These are phyloP conservation scores for Microglena sp. DNA, from an alignment of 139 green algal species.

Conservation along the genomic window DNA sequence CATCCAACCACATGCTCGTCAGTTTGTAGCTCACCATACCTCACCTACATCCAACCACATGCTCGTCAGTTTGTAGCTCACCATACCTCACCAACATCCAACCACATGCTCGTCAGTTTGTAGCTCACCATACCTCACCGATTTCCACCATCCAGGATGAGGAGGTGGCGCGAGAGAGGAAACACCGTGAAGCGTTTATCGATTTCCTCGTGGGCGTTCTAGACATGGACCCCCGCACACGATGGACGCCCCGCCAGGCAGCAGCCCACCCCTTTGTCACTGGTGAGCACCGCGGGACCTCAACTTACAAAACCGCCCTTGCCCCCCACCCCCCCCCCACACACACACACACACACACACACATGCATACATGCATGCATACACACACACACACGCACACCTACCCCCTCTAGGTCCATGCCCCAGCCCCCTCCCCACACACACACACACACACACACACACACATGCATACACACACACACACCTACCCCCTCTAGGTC, in stretches of 20 bases:
- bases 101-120: too few relatives aligned
- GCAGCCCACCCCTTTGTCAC: constrained; percentile 83
- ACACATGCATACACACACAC: neutral
- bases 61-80: too few relatives aligned
- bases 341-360: constrained; percentile 4
- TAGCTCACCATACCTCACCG: too few relatives aligned
- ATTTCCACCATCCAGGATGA: constrained; percentile 26
- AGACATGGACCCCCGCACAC: constrained; percentile 59
- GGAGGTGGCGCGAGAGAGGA: constrained; percentile 31
- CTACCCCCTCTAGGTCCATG: neutral
- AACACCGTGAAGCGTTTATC: constrained; percentile 56
- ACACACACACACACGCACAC: constrained; percentile 4
- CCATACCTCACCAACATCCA: too few relatives aligned
- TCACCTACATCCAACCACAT: too few relatives aligned
- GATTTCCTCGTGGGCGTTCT: constrained; percentile 70
- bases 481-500: neutral
- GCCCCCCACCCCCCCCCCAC: neutral
- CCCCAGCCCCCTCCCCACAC: too few relatives aligned
- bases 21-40: too few relatives aligned
- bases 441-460: neutral
- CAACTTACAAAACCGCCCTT: too few relatives aligned
- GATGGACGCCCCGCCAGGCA: constrained; percentile 75
- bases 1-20: too few relatives aligned
- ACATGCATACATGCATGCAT: neutral
- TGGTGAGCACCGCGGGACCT: constrained; percentile 18